Evolutionary conservation across 139 green algal species (phyloP).

Genomic region (Haematococcus lacustris): DNA sequence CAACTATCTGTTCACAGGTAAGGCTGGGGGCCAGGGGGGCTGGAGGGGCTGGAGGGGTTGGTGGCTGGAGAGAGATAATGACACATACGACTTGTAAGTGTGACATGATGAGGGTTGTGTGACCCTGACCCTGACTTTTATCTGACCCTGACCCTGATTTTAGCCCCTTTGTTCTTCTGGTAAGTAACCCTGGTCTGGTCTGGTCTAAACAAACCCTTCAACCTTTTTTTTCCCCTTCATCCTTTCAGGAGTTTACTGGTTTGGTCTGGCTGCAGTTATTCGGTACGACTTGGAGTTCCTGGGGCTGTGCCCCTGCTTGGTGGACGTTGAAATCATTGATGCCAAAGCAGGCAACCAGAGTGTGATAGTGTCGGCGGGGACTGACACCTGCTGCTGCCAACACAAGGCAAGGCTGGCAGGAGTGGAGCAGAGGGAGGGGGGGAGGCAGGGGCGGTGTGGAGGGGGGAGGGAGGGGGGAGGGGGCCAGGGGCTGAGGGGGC

Average conservation of each 20-base stretch:
- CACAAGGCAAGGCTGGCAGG: slow-evolving; percentile 8
- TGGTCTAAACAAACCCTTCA: too few relatives aligned
- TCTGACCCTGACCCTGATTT: too few relatives aligned
- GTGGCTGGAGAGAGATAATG: background rate
- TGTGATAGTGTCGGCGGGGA: slow-evolving; percentile 65
- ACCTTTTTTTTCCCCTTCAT: too few relatives aligned
- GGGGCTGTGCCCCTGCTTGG: slow-evolving; percentile 81
- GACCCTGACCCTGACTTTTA: background rate
- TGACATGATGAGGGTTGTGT: background rate
- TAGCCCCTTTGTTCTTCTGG: too few relatives aligned
- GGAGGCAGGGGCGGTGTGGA: background rate
- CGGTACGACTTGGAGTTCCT: slow-evolving; percentile 85
- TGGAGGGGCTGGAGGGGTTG: too few relatives aligned
- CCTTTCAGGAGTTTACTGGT: too few relatives aligned
- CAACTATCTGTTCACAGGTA: slow-evolving; percentile 89
- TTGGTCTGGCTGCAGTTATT: slow-evolving; percentile 59
- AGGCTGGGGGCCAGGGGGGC: too few relatives aligned
- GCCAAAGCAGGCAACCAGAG: slow-evolving; percentile 65
- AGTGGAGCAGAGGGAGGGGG: background rate
- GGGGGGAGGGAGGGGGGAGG: background rate
- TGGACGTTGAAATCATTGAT: slow-evolving; percentile 94
- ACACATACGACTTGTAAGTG: slow-evolving; percentile 4
- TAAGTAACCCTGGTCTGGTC: too few relatives aligned
- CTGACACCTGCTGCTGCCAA: slow-evolving; percentile 60
- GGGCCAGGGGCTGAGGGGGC: too few relatives aligned